Conservation (phyloP, 495 filamentous ascomycete genomes). For the Penicillium roqueforti region DNA sequence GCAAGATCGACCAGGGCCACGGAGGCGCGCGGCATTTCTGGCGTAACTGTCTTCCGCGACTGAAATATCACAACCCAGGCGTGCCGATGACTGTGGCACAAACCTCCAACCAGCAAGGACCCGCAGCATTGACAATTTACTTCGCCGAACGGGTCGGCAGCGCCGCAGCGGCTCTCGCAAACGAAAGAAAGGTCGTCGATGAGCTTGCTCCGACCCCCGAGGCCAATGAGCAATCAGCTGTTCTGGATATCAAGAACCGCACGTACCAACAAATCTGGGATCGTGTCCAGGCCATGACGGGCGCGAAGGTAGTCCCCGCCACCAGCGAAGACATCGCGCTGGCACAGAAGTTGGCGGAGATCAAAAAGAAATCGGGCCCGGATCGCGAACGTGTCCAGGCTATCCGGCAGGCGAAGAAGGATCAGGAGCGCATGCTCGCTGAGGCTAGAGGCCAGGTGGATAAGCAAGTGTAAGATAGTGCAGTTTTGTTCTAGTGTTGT, state of each 20-base stretch:
- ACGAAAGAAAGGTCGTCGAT: constrained; percentile 26
- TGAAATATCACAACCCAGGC: constrained; percentile 92
- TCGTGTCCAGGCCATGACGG: constrained; percentile 64
- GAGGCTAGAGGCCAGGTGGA: constrained; percentile 49
- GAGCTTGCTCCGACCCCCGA: constrained; percentile 34
- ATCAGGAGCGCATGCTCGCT: constrained; percentile 61
- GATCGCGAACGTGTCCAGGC: constrained; percentile 54
- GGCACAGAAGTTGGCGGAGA: constrained; percentile 55
- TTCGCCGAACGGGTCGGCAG: constrained; percentile 47
- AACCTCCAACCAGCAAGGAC: constrained; percentile 44
- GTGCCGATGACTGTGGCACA: constrained; percentile 78
- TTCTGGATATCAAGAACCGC: constrained; percentile 35
- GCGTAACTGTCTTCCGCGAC: constrained; percentile 70
- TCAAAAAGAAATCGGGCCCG: constrained; percentile 44
- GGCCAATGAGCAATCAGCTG: constrained; percentile 31
- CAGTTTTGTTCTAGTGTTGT: constrained; percentile 11
- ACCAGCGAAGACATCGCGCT: constrained; percentile 58
- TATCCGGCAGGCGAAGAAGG: constrained; percentile 55
- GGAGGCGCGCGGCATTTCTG: constrained; percentile 88
- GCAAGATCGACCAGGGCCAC: constrained; percentile 55
- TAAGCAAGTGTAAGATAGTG: constrained; percentile 30
- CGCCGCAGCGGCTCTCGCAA: constrained; percentile 26
- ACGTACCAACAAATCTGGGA: constrained; percentile 58
- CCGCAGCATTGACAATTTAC: constrained; percentile 74
- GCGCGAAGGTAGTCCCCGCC: constrained; percentile 56